Evolutionary conservation across 1,284 basidiomycete genomes (phyloP).

Genomic region (Ceratobasidium theobromae): DNA sequence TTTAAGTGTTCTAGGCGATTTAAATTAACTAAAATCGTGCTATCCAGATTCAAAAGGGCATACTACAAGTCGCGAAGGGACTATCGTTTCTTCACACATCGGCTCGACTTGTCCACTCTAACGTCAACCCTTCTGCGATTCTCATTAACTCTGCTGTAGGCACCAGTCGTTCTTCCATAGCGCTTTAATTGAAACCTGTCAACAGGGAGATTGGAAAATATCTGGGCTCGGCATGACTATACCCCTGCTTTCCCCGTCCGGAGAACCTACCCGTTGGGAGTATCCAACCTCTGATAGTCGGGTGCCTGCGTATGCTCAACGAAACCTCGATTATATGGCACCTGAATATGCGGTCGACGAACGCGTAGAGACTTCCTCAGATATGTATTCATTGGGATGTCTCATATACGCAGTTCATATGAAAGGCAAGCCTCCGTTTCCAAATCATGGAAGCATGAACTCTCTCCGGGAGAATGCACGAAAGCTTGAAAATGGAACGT

Average conservation of each 20-base stretch:
- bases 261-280: conserved; percentile 76
- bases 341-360: conserved; percentile 96
- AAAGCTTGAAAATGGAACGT: conserved; percentile 45
- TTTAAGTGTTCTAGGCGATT: background rate
- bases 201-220: conserved; percentile 97
- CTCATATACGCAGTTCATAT: conserved; percentile 88
- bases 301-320: conserved; percentile 79
- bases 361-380: conserved; percentile 79
- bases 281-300: conserved; percentile 87
- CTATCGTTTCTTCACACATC: conserved; percentile 91
- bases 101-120: conserved; percentile 89
- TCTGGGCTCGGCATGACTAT: conserved; percentile 88
- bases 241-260: conserved; percentile 68
- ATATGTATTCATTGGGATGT: conserved; percentile 94
- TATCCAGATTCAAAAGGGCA: conserved; percentile 89
- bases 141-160: conserved; percentile 84
- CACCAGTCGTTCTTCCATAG: conserved; percentile 34
- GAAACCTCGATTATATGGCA: conserved; percentile 94
- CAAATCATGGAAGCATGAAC: conserved; percentile 80
- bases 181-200: conserved; percentile 19
- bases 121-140: conserved; percentile 80
- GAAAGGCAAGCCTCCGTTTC: conserved; percentile 72
- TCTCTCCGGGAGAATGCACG: conserved; percentile 80
- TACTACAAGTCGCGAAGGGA: conserved; percentile 91
- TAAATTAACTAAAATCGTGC: conserved; percentile 32